Evolutionary conservation across 805 yeast species (phyloP).

Genomic region (Hanseniaspora osmophila): DNA sequence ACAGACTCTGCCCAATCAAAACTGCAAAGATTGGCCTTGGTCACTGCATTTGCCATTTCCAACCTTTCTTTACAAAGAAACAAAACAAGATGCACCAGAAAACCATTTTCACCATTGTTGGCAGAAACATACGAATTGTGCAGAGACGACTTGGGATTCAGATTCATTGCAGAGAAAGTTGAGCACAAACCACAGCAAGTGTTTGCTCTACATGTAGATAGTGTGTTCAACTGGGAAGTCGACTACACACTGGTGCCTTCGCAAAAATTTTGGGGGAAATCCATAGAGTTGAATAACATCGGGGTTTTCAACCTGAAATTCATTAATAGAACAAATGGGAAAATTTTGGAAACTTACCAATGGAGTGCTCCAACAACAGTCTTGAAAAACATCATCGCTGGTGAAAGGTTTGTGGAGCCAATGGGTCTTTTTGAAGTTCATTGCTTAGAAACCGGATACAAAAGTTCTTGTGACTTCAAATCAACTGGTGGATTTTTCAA

Average conservation of each 20-base stretch:
- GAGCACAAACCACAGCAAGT: constrained; percentile 69
- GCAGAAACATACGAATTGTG: constrained; percentile 91
- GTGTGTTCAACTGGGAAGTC: constrained; percentile 43
- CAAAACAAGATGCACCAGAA: constrained; percentile 64
- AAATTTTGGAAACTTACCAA: constrained; percentile 37
- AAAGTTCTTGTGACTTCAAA: constrained; percentile 32
- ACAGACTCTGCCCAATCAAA: constrained; percentile 31
- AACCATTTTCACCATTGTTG: constrained; percentile 87
- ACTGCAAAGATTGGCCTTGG: constrained; percentile 49
- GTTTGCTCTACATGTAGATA: constrained; percentile 66
- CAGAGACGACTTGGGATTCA: constrained; percentile 63
- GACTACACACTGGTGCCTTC: constrained; percentile 54
- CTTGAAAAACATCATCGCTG: constrained; percentile 79
- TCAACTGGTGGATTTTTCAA: constrained; percentile 76
- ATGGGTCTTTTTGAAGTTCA: constrained; percentile 49
- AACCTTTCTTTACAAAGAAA: constrained; percentile 55
- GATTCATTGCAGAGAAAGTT: constrained; percentile 76
- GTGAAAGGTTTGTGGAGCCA: constrained; percentile 90
- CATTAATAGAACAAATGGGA: constrained; percentile 32
- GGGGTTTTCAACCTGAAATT: constrained; percentile 52
- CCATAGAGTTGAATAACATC: constrained; percentile 64
- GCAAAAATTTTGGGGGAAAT: constrained; percentile 92
- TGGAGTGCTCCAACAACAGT: constrained; percentile 78
- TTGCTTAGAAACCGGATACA: constrained; percentile 41
- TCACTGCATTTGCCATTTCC: constrained; percentile 66